Conservation (phyloP, 2,329 filamentous ascomycete genomes). For the Lachnellula subtilissima region DNA sequence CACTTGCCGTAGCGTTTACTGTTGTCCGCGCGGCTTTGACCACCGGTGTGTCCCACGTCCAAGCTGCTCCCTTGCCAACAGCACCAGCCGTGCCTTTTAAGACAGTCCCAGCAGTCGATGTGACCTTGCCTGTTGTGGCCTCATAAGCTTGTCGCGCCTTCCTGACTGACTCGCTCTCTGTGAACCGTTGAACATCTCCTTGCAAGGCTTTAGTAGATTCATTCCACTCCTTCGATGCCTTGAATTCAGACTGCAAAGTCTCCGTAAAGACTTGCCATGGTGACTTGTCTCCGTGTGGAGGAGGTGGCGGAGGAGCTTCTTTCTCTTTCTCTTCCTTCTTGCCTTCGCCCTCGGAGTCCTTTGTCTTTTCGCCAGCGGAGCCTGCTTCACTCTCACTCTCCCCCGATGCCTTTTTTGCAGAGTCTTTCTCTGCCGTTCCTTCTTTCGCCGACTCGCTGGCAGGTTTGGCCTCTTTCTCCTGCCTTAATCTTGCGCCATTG, state of each 20-base stretch:
- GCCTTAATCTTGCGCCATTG: constrained; percentile 19
- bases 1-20: constrained; percentile 78
- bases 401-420: constrained; percentile 19
- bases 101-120: constrained; percentile 71
- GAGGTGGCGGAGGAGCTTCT: constrained; percentile 72
- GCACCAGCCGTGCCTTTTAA: constrained; percentile 81
- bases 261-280: constrained; percentile 99
- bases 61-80: constrained; percentile 85
- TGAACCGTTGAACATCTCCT: constrained; percentile 83
- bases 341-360: constrained; percentile 35
- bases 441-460: constrained; percentile 16
- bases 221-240: constrained; percentile 98
- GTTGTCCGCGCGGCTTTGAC: constrained; percentile 88
- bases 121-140: constrained; percentile 77
- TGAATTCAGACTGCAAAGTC: constrained; percentile 90
- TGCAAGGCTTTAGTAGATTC: constrained; percentile 95
- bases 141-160: constrained; percentile 82
- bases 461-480: constrained; percentile 25
- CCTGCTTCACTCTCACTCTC: constrained; percentile 18
- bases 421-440: constrained; percentile 15
- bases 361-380: constrained; percentile 22
- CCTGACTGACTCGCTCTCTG: constrained; percentile 86
- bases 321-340: constrained; percentile 47
- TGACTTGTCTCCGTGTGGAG: constrained; percentile 96
- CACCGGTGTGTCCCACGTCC: constrained; percentile 95